These are phyloP conservation scores for Cicer cuneatum DNA, from an alignment of 306 rosid species.

Conservation along the genomic window DNA sequence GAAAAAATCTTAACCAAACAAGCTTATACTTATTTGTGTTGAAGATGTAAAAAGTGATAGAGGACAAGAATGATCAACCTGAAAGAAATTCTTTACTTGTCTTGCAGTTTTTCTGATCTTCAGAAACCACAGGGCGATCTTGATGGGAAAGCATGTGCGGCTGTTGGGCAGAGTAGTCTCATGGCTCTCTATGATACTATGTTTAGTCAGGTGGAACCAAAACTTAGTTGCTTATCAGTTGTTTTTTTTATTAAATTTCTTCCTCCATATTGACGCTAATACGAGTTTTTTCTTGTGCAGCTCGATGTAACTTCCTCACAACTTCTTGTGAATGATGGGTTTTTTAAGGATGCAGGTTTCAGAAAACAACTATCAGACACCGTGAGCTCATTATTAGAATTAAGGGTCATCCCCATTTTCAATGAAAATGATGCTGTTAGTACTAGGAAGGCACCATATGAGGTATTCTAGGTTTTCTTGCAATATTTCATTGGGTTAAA, in stretches of 20 bases:
- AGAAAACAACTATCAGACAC: constrained; percentile 85
- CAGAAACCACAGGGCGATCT: constrained; percentile 76
- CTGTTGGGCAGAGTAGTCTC: constrained; percentile 97
- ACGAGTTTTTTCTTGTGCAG: constrained; percentile 58
- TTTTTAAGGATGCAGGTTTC: constrained; percentile 74
- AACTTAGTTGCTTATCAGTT: not conserved
- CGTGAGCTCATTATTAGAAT: constrained; percentile 63
- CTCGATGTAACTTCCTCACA: constrained; percentile 97
- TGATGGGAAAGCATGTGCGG: constrained; percentile 96
- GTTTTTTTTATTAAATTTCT: not conserved
- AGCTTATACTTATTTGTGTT: not conserved
- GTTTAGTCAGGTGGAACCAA: constrained; percentile 82
- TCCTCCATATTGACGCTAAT: constrained; percentile 46
- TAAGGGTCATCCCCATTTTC: constrained; percentile 89
- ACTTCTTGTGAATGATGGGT: constrained; percentile 91
- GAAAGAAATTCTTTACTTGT: constrained; percentile 30
- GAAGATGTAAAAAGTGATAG: not conserved
- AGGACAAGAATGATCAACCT: constrained; percentile 23
- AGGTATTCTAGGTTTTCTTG: constrained; percentile 53
- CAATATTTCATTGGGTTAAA: constrained; percentile 24
- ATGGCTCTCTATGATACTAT: constrained; percentile 98
- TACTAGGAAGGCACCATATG: constrained; percentile 86
- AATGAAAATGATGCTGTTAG: constrained; percentile 98
- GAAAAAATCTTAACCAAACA: constrained; percentile 1
- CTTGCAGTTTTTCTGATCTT: constrained; percentile 88